A percentile compares a stretch with the other conserved stretches of the same genome.
These are phyloP conservation scores for Stephanodiscus minutulus DNA, from an alignment of 108 stramenopile species.

Conservation along the genomic window DNA sequence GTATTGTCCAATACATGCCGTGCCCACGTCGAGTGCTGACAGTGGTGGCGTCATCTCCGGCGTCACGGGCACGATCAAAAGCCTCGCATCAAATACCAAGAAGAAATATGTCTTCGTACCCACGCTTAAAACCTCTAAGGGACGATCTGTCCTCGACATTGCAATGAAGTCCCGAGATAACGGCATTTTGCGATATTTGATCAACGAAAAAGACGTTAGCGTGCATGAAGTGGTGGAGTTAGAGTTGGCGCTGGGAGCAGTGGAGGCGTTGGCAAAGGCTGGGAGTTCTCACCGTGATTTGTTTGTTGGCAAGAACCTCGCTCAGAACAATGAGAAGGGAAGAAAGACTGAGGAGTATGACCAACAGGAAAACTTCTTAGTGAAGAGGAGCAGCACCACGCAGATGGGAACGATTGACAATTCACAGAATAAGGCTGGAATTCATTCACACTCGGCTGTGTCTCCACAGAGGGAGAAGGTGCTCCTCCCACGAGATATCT, in stretches of 20 bases:
- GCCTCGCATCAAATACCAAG: not conserved
- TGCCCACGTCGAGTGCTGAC: conserved; percentile 52
- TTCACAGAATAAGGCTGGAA: conserved; percentile 1
- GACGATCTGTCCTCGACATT: conserved; percentile 71
- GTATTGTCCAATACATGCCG: conserved; percentile 69
- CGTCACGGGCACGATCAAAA: conserved; percentile 14
- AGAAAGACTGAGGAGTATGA: not conserved
- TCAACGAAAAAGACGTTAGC: conserved; percentile 66
- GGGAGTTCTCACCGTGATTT: not conserved
- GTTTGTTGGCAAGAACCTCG: not conserved
- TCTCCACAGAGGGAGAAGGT: conserved; percentile 13
- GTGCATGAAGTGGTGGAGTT: conserved; percentile 74
- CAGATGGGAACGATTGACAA: not conserved
- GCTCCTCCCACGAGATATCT: not conserved
- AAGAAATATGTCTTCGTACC: conserved; percentile 54
- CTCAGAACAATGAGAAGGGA: not conserved
- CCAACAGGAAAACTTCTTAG: not conserved
- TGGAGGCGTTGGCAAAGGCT: conserved; percentile 58
- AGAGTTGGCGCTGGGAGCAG: conserved; percentile 56
- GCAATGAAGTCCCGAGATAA: conserved; percentile 67
- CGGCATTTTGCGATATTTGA: conserved; percentile 73
- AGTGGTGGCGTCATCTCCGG: conserved; percentile 10
- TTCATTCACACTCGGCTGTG: not conserved
- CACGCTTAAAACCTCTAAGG: conserved; percentile 65
- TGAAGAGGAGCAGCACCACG: not conserved